These are phyloP conservation scores for Diplodia sapinea DNA, from an alignment of 2,329 filamentous ascomycete species.

Conservation along the genomic window DNA sequence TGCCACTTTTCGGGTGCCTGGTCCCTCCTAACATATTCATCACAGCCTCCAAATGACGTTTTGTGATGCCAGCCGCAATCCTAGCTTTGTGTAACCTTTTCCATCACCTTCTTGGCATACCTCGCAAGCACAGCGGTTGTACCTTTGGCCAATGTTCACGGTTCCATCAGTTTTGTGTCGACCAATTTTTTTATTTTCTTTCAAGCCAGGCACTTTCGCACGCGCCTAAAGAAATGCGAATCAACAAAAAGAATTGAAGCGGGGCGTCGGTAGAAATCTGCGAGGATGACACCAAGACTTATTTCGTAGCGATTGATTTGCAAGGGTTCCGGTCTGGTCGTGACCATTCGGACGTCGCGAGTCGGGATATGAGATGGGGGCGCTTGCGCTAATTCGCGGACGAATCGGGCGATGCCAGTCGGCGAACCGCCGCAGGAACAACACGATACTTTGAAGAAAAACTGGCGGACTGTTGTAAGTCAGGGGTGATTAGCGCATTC, in stretches of 20 bases:
- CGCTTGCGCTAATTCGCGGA: not conserved
- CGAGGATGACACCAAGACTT: not conserved
- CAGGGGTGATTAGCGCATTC: too few species aligned
- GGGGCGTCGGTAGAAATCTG: too few species aligned
- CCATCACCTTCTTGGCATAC: not conserved
- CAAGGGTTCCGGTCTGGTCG: not conserved
- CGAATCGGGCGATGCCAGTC: not conserved
- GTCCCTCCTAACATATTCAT: too few species aligned
- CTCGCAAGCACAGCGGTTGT: not conserved
- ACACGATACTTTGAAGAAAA: not conserved
- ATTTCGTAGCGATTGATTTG: not conserved
- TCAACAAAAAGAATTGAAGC: not conserved
- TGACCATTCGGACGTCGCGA: not conserved
- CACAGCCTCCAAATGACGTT: not conserved
- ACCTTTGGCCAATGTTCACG: not conserved
- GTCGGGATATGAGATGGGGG: not conserved
- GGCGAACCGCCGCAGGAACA: not conserved
- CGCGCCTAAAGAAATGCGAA: not conserved
- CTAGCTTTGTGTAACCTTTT: constrained; percentile 8
- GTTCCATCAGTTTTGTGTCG: not conserved
- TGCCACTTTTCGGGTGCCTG: too few species aligned
- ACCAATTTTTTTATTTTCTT: not conserved
- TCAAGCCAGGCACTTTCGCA: not conserved
- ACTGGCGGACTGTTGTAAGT: too few species aligned
- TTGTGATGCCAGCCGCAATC: not conserved